Percentiles rank a stretch among this genome's conserved stretches.
Conservation (phyloP, 306 rosid species). For the Pyrus betulifolia region DNA sequence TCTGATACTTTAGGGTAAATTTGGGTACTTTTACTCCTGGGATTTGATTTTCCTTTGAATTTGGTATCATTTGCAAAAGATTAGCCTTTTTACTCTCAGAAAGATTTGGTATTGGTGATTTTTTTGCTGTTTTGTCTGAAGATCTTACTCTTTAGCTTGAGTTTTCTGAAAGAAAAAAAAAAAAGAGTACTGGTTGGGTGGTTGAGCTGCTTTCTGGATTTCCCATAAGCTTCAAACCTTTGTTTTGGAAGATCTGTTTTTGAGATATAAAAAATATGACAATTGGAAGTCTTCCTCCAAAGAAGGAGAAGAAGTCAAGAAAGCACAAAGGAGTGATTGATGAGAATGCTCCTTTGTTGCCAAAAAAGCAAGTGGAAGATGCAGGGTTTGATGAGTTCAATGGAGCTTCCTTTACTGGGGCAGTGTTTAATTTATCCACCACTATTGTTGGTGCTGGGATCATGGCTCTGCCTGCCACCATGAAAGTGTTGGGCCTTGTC, state of each 20-base stretch:
- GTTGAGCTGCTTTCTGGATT: conserved; percentile 4
- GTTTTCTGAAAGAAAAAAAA: not conserved
- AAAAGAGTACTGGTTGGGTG: not conserved
- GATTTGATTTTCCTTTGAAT: conserved; percentile 1
- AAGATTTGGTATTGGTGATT: not conserved
- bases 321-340: conserved; percentile 33
- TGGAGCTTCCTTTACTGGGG: conserved; percentile 90
- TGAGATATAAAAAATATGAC: conserved; percentile 33
- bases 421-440: conserved; percentile 77
- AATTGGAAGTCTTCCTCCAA: conserved; percentile 20
- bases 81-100: not conserved
- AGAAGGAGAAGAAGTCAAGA: conserved; percentile 35
- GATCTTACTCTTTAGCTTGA: not conserved
- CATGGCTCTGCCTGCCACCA: conserved; percentile 84
- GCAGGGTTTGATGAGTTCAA: conserved; percentile 51
- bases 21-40: not conserved
- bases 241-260: conserved; percentile 4
- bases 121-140: not conserved
- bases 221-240: not conserved
- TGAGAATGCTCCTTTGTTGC: conserved; percentile 66
- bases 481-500: conserved; percentile 66
- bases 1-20: not conserved
- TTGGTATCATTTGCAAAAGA: conserved; percentile 1
- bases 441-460: conserved; percentile 87
- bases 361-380: conserved; percentile 31